A percentile compares a stretch with the other conserved stretches of the same genome.
Conservation (phyloP, 306 rosid species). For the Mucuna pruriens region DNA sequence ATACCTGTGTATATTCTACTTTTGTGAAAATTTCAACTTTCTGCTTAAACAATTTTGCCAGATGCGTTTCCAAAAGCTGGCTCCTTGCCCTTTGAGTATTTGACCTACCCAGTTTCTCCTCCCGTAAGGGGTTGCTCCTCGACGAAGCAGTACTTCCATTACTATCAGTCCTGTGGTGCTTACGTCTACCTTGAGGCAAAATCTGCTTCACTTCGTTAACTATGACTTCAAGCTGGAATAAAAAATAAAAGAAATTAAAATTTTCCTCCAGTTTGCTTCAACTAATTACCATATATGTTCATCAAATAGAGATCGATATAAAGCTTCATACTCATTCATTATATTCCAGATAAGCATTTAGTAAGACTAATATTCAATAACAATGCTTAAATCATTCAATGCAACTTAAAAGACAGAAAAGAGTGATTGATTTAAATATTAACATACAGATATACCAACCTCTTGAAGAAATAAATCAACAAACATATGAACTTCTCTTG, state of each 20-base stretch:
- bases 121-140: conserved; percentile 86
- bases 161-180: conserved; percentile 84
- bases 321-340: conserved; percentile 18
- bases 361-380: background rate
- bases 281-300: conserved; percentile 23
- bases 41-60: conserved; percentile 90
- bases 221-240: conserved; percentile 72
- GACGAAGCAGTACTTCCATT: conserved; percentile 89
- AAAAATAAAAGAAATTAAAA: conserved; percentile 32
- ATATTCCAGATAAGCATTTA: background rate
- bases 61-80: conserved; percentile 96
- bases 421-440: background rate
- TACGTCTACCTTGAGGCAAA: conserved; percentile 73
- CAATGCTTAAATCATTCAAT: conserved; percentile 21
- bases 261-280: conserved; percentile 29
- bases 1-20: conserved; percentile 93
- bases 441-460: conserved; percentile 62
- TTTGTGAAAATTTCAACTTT: conserved; percentile 95
- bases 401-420: conserved; percentile 26
- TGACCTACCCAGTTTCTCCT: conserved; percentile 78
- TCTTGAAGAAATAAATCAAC: conserved; percentile 92
- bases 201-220: conserved; percentile 79
- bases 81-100: conserved; percentile 88
- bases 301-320: background rate
- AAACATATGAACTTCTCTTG: conserved; percentile 96